Evolutionary conservation across 23 red algal genomes (phyloP).

Genomic region (Pyropia haitanensis): DNA sequence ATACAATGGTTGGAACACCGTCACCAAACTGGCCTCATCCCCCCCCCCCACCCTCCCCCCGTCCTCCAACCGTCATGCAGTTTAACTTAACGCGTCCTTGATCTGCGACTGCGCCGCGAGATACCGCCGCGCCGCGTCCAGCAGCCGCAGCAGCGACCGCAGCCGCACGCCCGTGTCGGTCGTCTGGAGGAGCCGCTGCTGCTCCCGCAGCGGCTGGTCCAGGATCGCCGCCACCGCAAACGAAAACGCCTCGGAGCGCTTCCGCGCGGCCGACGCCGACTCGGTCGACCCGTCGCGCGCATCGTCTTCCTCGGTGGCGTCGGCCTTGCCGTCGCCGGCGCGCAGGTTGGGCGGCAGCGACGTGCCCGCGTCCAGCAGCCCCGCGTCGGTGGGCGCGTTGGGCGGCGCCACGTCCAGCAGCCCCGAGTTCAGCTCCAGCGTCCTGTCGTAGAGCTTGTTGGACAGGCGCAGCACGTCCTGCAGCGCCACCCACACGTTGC

Average conservation of each 20-base stretch:
- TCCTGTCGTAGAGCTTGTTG: conserved; percentile 88
- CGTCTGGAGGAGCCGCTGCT: conserved; percentile 83
- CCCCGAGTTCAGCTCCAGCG: conserved; percentile 37
- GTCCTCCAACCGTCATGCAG: too few species aligned
- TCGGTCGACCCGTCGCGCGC: not conserved
- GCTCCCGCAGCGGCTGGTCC: conserved; percentile 76
- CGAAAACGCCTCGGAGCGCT: conserved; percentile 41
- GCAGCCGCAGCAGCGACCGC: conserved; percentile 29
- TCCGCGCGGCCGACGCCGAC: not conserved
- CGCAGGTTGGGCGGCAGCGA: conserved; percentile 1
- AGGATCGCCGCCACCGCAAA: conserved; percentile 63
- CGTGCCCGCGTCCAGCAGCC: conserved; percentile 38
- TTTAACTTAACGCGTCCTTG: conserved; percentile 44
- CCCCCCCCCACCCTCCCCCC: too few species aligned
- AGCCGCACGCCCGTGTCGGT: conserved; percentile 51
- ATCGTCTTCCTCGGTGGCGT: not conserved
- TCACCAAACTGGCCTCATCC: too few species aligned
- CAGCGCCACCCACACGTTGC: conserved; percentile 48
- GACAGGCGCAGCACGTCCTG: conserved; percentile 80
- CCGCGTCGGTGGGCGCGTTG: conserved; percentile 12
- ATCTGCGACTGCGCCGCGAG: conserved; percentile 87
- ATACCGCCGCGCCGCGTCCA: conserved; percentile 67
- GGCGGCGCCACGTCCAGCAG: conserved; percentile 41
- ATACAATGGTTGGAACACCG: too few species aligned
- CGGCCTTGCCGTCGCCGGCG: not conserved